These are phyloP conservation scores for Naganishia vaughanmartiniae DNA, from an alignment of 768 basidiomycete genomes.

Conservation along the genomic window DNA sequence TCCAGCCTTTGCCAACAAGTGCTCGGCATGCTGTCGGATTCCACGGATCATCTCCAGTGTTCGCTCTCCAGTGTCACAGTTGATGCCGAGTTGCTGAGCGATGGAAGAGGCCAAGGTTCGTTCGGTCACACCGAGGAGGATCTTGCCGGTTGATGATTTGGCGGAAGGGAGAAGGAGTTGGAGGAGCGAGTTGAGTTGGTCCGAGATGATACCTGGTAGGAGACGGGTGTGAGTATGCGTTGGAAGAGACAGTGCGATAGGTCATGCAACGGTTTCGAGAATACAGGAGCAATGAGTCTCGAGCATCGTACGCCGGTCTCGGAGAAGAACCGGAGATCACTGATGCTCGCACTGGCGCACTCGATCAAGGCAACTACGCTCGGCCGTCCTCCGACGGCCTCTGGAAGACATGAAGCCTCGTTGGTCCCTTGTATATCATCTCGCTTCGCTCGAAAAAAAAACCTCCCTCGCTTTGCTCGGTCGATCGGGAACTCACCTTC, in stretches of 20 bases:
- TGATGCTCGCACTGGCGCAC: not conserved
- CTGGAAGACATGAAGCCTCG: not conserved
- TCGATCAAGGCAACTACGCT: not conserved
- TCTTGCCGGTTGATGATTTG: conserved; percentile 57
- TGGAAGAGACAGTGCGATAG: not conserved
- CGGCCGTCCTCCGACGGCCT: not conserved
- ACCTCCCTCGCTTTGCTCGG: conserved; percentile 37
- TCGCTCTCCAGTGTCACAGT: conserved; percentile 77
- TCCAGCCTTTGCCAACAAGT: conserved; percentile 61
- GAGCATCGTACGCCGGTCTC: no score
- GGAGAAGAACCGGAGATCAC: no score
- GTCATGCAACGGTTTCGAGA: no score
- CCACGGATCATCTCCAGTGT: conserved; percentile 85
- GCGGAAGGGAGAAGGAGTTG: conserved; percentile 82
- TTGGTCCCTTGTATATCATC: not conserved
- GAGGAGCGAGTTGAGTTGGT: conserved; percentile 74
- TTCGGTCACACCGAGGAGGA: conserved; percentile 79
- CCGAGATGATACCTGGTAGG: conserved; percentile 72
- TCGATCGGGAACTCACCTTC: conserved; percentile 65
- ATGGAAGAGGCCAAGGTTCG: conserved; percentile 71
- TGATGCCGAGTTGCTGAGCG: conserved; percentile 66
- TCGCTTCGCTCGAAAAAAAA: not conserved
- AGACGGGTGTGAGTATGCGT: not conserved
- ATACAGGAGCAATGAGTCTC: no score
- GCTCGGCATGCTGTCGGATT: conserved; percentile 83